phyloP scores from a whole-genome alignment of 306 rosid genomes.

The Pterocarpus santalinus region DNA sequence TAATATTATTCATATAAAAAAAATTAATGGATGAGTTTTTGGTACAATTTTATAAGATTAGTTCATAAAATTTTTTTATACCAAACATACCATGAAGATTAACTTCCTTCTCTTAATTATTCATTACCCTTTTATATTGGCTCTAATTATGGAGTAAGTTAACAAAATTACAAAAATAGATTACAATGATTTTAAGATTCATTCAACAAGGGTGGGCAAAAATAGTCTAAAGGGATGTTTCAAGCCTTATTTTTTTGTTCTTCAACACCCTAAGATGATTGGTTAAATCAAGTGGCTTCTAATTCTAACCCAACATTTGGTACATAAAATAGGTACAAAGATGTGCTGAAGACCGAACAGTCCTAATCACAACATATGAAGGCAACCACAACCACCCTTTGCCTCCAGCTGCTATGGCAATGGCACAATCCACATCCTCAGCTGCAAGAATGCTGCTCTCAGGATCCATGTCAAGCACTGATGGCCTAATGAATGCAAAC shows the following conservation, averaged over 20 bases:
- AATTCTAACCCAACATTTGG: conserved; percentile 13
- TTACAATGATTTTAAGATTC: background rate
- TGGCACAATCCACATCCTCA: conserved; percentile 84
- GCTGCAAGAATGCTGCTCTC: conserved; percentile 82
- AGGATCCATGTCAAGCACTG: conserved; percentile 81
- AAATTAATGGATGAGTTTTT: background rate
- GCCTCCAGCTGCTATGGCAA: conserved; percentile 84
- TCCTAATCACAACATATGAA: conserved; percentile 85
- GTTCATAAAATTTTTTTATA: background rate
- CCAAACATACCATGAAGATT: no score
- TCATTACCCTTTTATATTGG: background rate
- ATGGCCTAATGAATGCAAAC: conserved; percentile 66
- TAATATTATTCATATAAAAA: no score
- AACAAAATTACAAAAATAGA: no score
- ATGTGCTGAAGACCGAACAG: conserved; percentile 77
- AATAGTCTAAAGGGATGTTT: no score
- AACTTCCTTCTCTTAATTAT: background rate
- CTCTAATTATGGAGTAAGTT: background rate
- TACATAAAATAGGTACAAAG: conserved; percentile 77
- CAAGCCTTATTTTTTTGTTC: no score
- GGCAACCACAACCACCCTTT: conserved; percentile 87
- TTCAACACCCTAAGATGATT: no score
- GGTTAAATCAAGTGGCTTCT: no score
- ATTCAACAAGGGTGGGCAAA: background rate
- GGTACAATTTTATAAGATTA: no score